Conservation (phyloP, 2,329 filamentous ascomycete species). For the Fusarium sp. region DNA sequence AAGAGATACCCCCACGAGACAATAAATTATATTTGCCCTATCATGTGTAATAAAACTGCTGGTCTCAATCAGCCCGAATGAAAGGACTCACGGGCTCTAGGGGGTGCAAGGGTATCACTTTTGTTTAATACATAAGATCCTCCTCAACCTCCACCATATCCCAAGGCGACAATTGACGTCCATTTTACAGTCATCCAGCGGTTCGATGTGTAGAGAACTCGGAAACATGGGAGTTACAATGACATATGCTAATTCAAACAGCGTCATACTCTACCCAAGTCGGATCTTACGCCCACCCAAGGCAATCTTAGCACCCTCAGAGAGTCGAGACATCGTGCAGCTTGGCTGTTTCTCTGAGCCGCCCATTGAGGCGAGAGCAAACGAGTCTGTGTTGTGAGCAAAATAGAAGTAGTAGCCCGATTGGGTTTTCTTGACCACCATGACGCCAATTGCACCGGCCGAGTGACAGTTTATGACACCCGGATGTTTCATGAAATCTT, state of each 20-base stretch:
- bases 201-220: background rate
- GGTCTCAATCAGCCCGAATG: background rate
- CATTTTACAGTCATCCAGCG: background rate
- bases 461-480: constrained; percentile 84
- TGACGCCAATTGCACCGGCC: constrained; percentile 87
- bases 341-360: constrained; percentile 78
- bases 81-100: constrained; percentile 24
- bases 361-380: constrained; percentile 89
- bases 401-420: constrained; percentile 88
- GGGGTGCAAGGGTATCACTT: constrained; percentile 45
- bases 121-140: constrained; percentile 27
- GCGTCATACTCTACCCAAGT: constrained; percentile 43
- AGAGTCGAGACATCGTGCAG: constrained; percentile 88
- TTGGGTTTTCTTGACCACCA: constrained; percentile 86
- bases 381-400: constrained; percentile 93
- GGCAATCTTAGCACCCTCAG: constrained; percentile 63
- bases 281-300: constrained; percentile 65
- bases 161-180: background rate
- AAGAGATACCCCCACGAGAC: constrained; percentile 43
- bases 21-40: background rate
- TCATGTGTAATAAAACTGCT: background rate
- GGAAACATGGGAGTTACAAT: background rate
- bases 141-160: background rate
- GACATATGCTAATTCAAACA: background rate
- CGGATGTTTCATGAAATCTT: constrained; percentile 95